phyloP scores from a whole-genome alignment of 345 rosid genomes.

The Chamaenerion angustifolium region DNA sequence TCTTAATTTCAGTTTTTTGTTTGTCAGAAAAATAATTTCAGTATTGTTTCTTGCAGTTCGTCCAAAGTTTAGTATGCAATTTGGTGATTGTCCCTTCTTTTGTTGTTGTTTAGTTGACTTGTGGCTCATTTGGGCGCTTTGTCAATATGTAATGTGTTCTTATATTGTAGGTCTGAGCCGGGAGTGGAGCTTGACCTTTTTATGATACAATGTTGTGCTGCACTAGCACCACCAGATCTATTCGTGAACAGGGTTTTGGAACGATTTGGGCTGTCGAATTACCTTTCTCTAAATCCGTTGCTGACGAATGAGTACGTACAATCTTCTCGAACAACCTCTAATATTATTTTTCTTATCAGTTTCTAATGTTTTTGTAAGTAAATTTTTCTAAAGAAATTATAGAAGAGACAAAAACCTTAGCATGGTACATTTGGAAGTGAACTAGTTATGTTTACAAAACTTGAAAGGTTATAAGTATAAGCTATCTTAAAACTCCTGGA shows the following conservation, averaged over 20 bases:
- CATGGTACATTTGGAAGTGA: too few species aligned
- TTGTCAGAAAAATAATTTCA: too few species aligned
- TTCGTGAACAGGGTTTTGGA: constrained; percentile 55
- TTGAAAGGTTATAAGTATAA: too few species aligned
- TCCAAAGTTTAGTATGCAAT: too few species aligned
- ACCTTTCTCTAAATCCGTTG: constrained; percentile 42
- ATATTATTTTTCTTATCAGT: not conserved
- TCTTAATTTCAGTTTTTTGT: too few species aligned
- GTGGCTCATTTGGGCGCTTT: not conserved
- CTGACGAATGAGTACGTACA: constrained; percentile 48
- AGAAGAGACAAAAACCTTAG: too few species aligned
- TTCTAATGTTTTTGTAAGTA: not conserved
- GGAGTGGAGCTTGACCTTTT: constrained; percentile 92
- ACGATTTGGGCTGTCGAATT: constrained; percentile 68
- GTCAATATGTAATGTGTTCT: not conserved
- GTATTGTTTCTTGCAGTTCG: too few species aligned
- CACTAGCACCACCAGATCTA: constrained; percentile 81
- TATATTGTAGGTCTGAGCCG: constrained; percentile 71
- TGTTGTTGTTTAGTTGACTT: not conserved
- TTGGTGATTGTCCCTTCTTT: not conserved
- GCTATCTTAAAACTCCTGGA: too few species aligned
- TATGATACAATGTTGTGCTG: constrained; percentile 93
- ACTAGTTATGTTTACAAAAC: too few species aligned
- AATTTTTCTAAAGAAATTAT: not conserved
- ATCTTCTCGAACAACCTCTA: not conserved